Evolutionary conservation across 305 asterid species (phyloP).

Genomic region (Andrographis paniculata): DNA sequence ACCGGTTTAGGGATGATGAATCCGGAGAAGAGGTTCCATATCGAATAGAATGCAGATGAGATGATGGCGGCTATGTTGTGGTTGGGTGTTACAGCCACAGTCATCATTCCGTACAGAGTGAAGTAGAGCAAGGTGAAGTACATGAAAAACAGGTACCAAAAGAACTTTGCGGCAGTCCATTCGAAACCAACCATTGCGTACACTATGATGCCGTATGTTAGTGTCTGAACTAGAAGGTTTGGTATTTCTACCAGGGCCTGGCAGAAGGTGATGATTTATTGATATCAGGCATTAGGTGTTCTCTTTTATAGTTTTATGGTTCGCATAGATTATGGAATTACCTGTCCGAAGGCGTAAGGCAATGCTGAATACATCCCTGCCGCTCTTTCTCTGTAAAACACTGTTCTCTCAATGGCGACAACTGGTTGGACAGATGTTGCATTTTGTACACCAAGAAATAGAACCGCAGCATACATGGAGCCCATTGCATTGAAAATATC

Average conservation of each 20-base stretch:
- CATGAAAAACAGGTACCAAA: constrained; percentile 78
- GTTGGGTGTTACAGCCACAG: constrained; percentile 78
- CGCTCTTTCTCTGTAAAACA: constrained; percentile 78
- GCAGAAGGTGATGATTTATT: neutral
- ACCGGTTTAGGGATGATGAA: constrained; percentile 71
- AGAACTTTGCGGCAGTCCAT: constrained; percentile 50
- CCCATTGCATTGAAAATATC: constrained; percentile 86
- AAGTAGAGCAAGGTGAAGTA: constrained; percentile 64
- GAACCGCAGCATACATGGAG: constrained; percentile 71
- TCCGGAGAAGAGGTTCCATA: constrained; percentile 86
- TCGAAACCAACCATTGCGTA: constrained; percentile 74
- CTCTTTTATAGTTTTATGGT: neutral
- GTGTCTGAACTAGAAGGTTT: constrained; percentile 45
- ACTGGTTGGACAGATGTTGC: constrained; percentile 77
- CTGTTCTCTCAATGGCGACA: constrained; percentile 74
- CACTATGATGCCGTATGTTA: constrained; percentile 53
- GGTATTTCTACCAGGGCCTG: constrained; percentile 74
- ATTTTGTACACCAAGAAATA: constrained; percentile 70
- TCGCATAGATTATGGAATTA: constrained; percentile 11
- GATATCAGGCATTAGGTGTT: neutral
- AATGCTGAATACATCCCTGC: constrained; percentile 89
- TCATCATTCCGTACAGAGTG: constrained; percentile 83
- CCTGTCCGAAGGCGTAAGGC: constrained; percentile 93
- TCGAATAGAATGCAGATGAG: constrained; percentile 50
- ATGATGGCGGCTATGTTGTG: constrained; percentile 60